These are phyloP conservation scores for Chlamydomonas incerta DNA, from an alignment of 139 green algal species.

Conservation along the genomic window DNA sequence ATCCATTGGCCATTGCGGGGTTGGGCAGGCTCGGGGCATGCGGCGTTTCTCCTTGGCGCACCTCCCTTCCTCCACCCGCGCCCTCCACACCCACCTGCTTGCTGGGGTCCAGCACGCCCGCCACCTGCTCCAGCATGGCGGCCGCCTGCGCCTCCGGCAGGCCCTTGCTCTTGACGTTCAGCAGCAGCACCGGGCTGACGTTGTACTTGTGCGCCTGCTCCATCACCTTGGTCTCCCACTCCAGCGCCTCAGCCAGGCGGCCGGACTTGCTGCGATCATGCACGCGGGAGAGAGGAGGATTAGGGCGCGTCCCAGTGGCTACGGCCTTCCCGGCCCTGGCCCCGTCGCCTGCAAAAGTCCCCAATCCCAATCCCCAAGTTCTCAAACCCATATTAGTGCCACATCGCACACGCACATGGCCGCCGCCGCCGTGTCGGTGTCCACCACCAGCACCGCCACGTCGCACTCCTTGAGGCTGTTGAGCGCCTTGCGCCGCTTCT, in stretches of 20 bases:
- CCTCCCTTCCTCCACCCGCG: no score
- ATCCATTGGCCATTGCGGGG: no score
- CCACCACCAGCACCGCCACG: constrained; percentile 36
- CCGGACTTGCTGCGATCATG: no score
- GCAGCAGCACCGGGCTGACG: constrained; percentile 20
- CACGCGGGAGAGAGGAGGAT: no score
- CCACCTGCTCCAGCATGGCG: constrained; percentile 5
- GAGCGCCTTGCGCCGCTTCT: constrained; percentile 72
- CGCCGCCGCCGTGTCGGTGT: background rate
- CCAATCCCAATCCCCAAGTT: no score
- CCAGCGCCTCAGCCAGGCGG: background rate
- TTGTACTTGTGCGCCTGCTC: constrained; percentile 20
- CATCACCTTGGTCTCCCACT: constrained; percentile 4
- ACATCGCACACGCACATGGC: constrained; percentile 4
- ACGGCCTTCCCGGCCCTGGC: no score
- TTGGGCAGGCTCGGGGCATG: no score
- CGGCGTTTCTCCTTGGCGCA: no score
- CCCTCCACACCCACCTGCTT: background rate
- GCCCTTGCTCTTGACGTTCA: constrained; percentile 8
- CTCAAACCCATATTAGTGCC: no score
- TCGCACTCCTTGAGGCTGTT: constrained; percentile 66
- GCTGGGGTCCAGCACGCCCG: background rate
- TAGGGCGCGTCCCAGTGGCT: no score
- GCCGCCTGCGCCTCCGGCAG: background rate
- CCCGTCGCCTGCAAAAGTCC: no score